phyloP scores from a whole-genome alignment of 2,329 filamentous ascomycete genomes.

The Helicocarpus griseus region DNA sequence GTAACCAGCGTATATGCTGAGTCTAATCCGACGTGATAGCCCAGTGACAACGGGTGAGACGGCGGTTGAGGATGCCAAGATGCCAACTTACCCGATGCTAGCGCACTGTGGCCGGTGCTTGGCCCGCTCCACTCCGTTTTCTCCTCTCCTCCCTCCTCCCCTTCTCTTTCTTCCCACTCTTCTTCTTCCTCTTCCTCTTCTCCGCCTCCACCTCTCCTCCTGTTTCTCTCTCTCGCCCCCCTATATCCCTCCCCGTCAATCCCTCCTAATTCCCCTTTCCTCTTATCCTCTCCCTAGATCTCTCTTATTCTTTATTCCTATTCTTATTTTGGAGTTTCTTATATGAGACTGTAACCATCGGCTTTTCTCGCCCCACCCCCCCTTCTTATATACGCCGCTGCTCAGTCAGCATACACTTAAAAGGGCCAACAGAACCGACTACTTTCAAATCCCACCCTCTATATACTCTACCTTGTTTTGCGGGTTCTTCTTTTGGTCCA shows the following conservation, averaged over 20 bases:
- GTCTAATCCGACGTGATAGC: too few relatives aligned
- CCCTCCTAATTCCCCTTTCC: conserved; percentile 5
- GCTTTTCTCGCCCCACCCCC: not conserved
- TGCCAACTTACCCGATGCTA: too few relatives aligned
- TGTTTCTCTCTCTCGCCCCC: conserved; percentile 8
- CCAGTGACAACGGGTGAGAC: too few relatives aligned
- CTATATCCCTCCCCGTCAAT: conserved; percentile 5
- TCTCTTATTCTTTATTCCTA: conserved; percentile 1
- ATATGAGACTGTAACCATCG: not conserved
- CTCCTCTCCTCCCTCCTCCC: not conserved
- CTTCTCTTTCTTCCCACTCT: not conserved
- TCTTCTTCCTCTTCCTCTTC: not conserved
- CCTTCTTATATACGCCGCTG: not conserved
- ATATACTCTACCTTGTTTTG: not conserved
- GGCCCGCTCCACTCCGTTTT: not conserved
- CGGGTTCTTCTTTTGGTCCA: conserved; percentile 3
- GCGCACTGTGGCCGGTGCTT: too few relatives aligned
- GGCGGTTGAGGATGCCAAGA: too few relatives aligned
- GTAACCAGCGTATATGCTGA: too few relatives aligned
- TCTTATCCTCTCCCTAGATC: not conserved
- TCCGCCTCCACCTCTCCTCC: conserved; percentile 5
- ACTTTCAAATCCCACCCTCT: not conserved
- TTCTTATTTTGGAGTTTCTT: not conserved
- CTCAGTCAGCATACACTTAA: too few relatives aligned
- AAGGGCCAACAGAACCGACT: not conserved